Evolutionary conservation across 2,329 filamentous ascomycete species (phyloP), one percentile per base, ranked within the genome.

Genomic region (Aspergillus quadrilineatus): DNA sequence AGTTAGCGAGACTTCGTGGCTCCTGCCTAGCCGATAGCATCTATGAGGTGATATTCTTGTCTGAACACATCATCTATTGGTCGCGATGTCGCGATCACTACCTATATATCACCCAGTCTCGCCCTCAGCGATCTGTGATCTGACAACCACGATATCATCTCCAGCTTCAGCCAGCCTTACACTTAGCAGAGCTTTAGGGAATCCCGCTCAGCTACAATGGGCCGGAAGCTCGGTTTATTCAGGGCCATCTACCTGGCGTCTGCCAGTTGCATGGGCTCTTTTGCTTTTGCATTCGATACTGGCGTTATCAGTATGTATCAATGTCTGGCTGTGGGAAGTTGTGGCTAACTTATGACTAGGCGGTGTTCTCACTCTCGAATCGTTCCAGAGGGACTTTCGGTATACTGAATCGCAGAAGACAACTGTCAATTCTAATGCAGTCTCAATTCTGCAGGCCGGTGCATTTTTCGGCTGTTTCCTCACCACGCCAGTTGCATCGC

Each of bases 401-500:
- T 68, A 67, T 41, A 68, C 67, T 17, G 68, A 68, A n/a, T 64
- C 67, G 6, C 66, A 77, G 50, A 69, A 73, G 51, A 78, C 76
- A 1, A 70, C 68, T 3, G 68, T 77, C 59, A 79, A 76, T 56
- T 78, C 78, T 4, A 77, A 81, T 48, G 75, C 77, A 36, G 77
- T 81, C 17, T 75, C 75, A 0, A 74, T 82, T 4, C 76, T 81
- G 6, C 78, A 81, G 52, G 76, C 77, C 1, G 79, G 79, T 22
- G 78, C 78, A 37, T 83, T 82, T 62, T 77, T 80, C 53, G 79
- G 79, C 44, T 80, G 79, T 56, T 77, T 82, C 54, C 62, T 74
- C 52, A 77, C 79, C 50, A 78, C 75, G 54, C 77, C 79, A 0
- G 56, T 81, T 17, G 78, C 76, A 6, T 72, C 77, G 30, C 67